These are phyloP conservation scores for Phytophthora agathidicida DNA, from an alignment of 352 stramenopile species.

Conservation along the genomic window DNA sequence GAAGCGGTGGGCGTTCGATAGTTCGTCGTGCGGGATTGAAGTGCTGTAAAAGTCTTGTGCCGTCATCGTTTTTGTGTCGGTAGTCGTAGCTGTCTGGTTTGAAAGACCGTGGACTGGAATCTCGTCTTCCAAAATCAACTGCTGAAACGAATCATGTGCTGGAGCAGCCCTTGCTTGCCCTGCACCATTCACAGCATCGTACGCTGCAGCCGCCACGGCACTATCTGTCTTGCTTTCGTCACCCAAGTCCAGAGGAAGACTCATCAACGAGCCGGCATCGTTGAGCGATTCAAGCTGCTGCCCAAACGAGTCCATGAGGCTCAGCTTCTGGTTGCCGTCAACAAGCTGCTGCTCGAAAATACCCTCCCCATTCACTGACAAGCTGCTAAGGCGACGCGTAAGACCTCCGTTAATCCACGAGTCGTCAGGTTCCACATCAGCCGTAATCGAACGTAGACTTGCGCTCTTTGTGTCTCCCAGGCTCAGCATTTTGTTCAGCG, in stretches of 20 bases:
- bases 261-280: slow-evolving; percentile 40
- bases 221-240: slow-evolving; percentile 27
- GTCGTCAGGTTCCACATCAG: slow-evolving; percentile 54
- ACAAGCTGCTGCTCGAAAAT: slow-evolving; percentile 40
- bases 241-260: slow-evolving; percentile 30
- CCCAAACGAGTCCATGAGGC: slow-evolving; percentile 41
- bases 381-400: slow-evolving; percentile 51
- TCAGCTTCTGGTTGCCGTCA: slow-evolving; percentile 38
- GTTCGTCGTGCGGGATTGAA: slow-evolving; percentile 46
- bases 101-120: slow-evolving; percentile 33
- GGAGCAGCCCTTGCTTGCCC: slow-evolving; percentile 3
- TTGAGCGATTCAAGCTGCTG: slow-evolving; percentile 50
- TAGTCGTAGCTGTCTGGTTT: slow-evolving; percentile 6
- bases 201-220: slow-evolving; percentile 21
- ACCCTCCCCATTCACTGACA: slow-evolving; percentile 43
- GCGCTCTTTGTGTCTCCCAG: slow-evolving; percentile 56
- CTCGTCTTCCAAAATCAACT: slow-evolving; percentile 46
- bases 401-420: slow-evolving; percentile 56
- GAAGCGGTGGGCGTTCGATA: slow-evolving; percentile 53
- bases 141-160: slow-evolving; percentile 38
- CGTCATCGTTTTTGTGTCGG: slow-evolving; percentile 45
- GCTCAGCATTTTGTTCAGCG: slow-evolving; percentile 59
- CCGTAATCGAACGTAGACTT: slow-evolving; percentile 59
- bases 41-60: slow-evolving; percentile 65
- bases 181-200: slow-evolving; percentile 24